Percentiles rank a stretch among this genome's conserved stretches.
Evolutionary conservation across 2,329 filamentous ascomycete species (phyloP).

Genomic region (Aureobasidium sp.): DNA sequence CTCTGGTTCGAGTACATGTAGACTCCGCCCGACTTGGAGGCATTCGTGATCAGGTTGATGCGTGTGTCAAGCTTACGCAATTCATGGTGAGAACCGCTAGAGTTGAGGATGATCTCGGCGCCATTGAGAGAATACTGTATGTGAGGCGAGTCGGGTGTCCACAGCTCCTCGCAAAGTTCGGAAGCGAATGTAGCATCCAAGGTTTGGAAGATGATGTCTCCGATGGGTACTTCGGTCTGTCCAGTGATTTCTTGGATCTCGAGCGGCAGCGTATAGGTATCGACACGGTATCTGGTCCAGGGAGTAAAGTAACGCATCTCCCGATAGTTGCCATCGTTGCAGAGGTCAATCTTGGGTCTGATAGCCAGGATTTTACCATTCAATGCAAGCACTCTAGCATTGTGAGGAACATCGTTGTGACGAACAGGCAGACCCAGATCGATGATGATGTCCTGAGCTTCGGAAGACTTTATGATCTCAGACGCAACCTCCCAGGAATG

Average conservation of each 20-base stretch:
- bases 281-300: constrained; percentile 51
- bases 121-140: constrained; percentile 57
- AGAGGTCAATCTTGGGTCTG: constrained; percentile 61
- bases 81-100: constrained; percentile 58
- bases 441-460: constrained; percentile 56
- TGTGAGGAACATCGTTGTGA: constrained; percentile 55
- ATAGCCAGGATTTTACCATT: constrained; percentile 63
- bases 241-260: constrained; percentile 50
- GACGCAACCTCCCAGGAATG: constrained; percentile 52
- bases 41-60: constrained; percentile 56
- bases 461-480: constrained; percentile 50
- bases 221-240: constrained; percentile 52
- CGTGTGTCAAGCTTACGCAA: constrained; percentile 56
- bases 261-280: constrained; percentile 56
- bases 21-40: constrained; percentile 54
- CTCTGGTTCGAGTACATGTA: constrained; percentile 56
- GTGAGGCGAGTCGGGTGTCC: constrained; percentile 50
- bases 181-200: constrained; percentile 54
- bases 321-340: constrained; percentile 56
- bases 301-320: constrained; percentile 50
- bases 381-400: constrained; percentile 55
- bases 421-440: constrained; percentile 45
- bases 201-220: constrained; percentile 56
- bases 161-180: constrained; percentile 63
- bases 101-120: constrained; percentile 54